Conservation (phyloP, 1,139 yeast genomes). For the Magnusiomyces starmeri region DNA sequence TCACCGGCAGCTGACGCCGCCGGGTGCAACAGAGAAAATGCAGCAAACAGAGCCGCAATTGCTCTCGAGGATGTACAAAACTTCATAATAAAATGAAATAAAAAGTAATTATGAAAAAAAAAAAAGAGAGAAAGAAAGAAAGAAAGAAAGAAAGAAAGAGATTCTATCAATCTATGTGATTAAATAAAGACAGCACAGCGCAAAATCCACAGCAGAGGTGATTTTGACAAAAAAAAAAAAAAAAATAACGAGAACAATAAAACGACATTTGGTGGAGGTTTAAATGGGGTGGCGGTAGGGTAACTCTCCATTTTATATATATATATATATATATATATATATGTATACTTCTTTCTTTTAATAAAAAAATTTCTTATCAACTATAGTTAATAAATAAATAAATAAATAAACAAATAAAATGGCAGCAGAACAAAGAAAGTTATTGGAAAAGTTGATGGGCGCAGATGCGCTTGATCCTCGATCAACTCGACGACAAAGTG, state of each 20-base stretch:
- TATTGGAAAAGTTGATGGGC: constrained; percentile 81
- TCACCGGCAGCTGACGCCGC: neutral
- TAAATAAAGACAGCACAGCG: neutral
- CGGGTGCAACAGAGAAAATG: neutral
- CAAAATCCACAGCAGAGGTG: too few relatives aligned
- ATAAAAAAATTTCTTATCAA: neutral
- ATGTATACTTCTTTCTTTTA: neutral
- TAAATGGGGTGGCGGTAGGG: neutral
- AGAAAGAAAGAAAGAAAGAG: too few relatives aligned
- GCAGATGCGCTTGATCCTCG: constrained; percentile 37
- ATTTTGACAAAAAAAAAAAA: too few relatives aligned
- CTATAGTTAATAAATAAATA: neutral
- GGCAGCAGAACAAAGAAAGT: constrained; percentile 69
- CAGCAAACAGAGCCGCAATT: neutral
- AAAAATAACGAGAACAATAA: too few relatives aligned
- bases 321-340: neutral
- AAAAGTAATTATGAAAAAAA: too few relatives aligned
- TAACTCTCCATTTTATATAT: neutral
- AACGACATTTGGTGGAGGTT: neutral
- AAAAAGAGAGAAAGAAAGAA: too few relatives aligned
- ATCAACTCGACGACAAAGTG: constrained; percentile 26
- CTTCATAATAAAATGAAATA: too few relatives aligned
- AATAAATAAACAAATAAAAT: constrained; percentile 15
- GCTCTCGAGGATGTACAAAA: too few relatives aligned
- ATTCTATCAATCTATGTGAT: too few relatives aligned